A percentile compares a stretch with the other conserved stretches of the same genome.
Conservation (phyloP, 176 grass and related monocot species). For the Pontederia paniculata region DNA sequence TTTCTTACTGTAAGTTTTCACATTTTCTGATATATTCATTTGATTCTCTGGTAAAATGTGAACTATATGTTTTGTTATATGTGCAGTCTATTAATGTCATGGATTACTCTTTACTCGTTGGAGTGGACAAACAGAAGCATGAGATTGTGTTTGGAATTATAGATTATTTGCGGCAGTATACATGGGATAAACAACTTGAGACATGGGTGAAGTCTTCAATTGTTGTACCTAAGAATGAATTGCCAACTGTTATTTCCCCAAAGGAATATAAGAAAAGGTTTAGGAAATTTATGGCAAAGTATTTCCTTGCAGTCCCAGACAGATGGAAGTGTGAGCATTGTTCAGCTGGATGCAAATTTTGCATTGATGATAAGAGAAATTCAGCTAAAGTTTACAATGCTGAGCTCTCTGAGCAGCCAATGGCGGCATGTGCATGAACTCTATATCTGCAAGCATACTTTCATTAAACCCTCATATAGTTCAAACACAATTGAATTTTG, state of each 20-base stretch:
- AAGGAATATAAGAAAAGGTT: slow-evolving; percentile 88
- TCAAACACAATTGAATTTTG: slow-evolving; percentile 6
- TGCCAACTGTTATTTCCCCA: slow-evolving; percentile 73
- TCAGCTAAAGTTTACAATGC: slow-evolving; percentile 24
- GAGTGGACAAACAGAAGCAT: slow-evolving; percentile 62
- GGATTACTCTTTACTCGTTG: slow-evolving; percentile 91
- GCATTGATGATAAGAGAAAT: slow-evolving; percentile 40
- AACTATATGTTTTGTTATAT: slow-evolving; percentile 13
- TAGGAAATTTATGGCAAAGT: slow-evolving; percentile 78
- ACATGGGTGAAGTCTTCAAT: slow-evolving; percentile 87
- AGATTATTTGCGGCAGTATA: slow-evolving; percentile 84
- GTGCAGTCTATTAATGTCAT: slow-evolving; percentile 82
- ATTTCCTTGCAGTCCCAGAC: slow-evolving; percentile 80
- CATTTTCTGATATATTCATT: slow-evolving; percentile 2
- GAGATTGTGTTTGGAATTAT: slow-evolving; percentile 95
- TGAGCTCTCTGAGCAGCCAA: slow-evolving; percentile 25
- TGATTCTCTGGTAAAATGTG: background rate
- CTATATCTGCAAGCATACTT: slow-evolving; percentile 15
- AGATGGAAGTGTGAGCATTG: slow-evolving; percentile 52
- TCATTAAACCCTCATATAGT: slow-evolving; percentile 21
- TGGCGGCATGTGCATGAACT: slow-evolving; percentile 20
- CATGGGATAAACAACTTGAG: slow-evolving; percentile 95
- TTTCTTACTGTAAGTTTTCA: slow-evolving; percentile 83
- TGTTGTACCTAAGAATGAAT: slow-evolving; percentile 68
- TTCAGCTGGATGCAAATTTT: slow-evolving; percentile 32